These are phyloP conservation scores for Aspergillus neoniger DNA, from an alignment of 2,329 filamentous ascomycete genomes.

Conservation along the genomic window DNA sequence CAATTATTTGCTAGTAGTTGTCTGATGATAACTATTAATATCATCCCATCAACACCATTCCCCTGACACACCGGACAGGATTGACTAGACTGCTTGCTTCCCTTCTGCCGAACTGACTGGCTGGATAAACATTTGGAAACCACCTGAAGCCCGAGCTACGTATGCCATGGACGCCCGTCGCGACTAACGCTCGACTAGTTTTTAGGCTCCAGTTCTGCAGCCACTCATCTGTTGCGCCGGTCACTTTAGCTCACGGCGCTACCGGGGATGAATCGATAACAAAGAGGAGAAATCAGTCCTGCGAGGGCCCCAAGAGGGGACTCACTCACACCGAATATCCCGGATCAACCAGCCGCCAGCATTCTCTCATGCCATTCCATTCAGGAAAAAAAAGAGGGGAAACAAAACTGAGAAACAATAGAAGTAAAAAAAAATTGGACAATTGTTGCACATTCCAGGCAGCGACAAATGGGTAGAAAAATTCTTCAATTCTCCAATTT, in stretches of 20 bases:
- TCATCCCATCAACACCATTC: not conserved
- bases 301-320: not conserved
- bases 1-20: not conserved
- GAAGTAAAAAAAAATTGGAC: not conserved
- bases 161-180: conserved; percentile 1
- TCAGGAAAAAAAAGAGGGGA: too few relatives aligned
- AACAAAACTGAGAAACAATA: not conserved
- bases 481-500: too few relatives aligned
- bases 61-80: not conserved
- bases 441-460: too few relatives aligned
- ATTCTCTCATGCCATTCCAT: not conserved
- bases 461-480: too few relatives aligned
- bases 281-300: not conserved
- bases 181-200: conserved; percentile 4
- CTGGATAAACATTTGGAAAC: not conserved
- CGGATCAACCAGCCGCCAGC: conserved; percentile 1
- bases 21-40: not conserved
- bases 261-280: conserved; percentile 5
- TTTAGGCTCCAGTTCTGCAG: not conserved
- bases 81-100: not conserved
- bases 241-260: conserved; percentile 2
- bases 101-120: not conserved
- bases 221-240: not conserved
- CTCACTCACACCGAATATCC: not conserved
- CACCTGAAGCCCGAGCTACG: not conserved